A percentile compares a stretch with the other conserved stretches of the same genome.
phyloP scores from a whole-genome alignment of 345 rosid species.

The Passiflora organensis region DNA sequence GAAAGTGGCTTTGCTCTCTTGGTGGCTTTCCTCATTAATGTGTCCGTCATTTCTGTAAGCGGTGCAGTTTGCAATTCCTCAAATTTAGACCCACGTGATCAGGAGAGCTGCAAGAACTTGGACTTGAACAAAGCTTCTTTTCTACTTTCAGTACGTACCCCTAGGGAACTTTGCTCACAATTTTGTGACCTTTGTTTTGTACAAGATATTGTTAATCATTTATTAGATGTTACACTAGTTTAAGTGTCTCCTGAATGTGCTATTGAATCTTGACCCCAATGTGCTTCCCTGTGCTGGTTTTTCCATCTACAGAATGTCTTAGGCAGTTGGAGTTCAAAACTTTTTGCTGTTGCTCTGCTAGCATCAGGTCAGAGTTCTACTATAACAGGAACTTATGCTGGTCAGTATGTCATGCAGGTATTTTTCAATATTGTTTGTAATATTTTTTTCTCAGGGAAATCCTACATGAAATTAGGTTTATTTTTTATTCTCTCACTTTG shows the following conservation, averaged over 20 bases:
- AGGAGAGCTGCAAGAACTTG: conserved; percentile 61
- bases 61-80: conserved; percentile 80
- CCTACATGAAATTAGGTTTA: too few species aligned
- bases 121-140: conserved; percentile 90
- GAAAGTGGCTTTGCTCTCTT: conserved; percentile 82
- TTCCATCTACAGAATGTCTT: conserved; percentile 63
- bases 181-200: conserved; percentile 3
- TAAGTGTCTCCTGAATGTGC: neutral
- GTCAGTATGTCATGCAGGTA: conserved; percentile 98
- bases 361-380: conserved; percentile 99
- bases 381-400: conserved; percentile 96
- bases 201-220: conserved; percentile 4
- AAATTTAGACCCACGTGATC: conserved; percentile 51
- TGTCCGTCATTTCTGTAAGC: conserved; percentile 82
- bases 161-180: neutral
- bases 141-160: conserved; percentile 58
- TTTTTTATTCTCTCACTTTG: too few species aligned
- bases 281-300: neutral
- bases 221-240: neutral
- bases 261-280: neutral
- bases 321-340: conserved; percentile 94
- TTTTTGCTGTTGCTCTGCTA: conserved; percentile 81
- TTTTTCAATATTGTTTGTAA: neutral
- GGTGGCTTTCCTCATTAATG: conserved; percentile 84
- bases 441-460: neutral